These are phyloP conservation scores for Raddia guianensis DNA, from an alignment of 176 grass and related monocot species.

Conservation along the genomic window DNA sequence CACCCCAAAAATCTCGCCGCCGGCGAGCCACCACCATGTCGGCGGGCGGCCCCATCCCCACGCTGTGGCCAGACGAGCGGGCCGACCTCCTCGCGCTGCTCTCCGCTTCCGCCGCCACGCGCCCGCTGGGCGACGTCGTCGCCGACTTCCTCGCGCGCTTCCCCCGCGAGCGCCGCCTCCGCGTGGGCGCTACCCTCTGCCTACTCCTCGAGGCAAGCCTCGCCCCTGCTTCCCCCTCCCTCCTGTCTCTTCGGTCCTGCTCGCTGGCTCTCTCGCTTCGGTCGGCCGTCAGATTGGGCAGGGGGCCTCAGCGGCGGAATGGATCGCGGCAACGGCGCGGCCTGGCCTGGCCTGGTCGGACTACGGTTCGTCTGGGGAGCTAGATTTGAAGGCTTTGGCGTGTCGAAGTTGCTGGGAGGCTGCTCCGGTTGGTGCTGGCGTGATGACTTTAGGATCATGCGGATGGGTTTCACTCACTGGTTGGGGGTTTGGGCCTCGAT, in stretches of 20 bases:
- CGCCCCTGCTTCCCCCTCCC: background rate
- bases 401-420: background rate
- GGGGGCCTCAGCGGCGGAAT: constrained; percentile 20
- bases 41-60: constrained; percentile 24
- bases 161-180: constrained; percentile 77
- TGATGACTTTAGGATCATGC: constrained; percentile 20
- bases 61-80: constrained; percentile 74
- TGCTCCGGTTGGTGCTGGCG: background rate
- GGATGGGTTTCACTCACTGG: constrained; percentile 5
- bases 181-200: constrained; percentile 68
- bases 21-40: constrained; percentile 40
- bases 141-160: constrained; percentile 80
- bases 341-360: background rate
- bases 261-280: background rate
- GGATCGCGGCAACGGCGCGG: constrained; percentile 28
- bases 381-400: constrained; percentile 41
- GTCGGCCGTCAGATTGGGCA: constrained; percentile 44
- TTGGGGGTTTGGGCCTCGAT: constrained; percentile 1
- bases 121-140: constrained; percentile 68
- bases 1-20: constrained; percentile 35
- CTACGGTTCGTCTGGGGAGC: constrained; percentile 26
- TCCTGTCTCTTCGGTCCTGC: too few species aligned
- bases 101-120: constrained; percentile 40
- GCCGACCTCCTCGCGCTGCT: constrained; percentile 68
- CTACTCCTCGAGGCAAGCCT: constrained; percentile 72